phyloP scores from a whole-genome alignment of 306 rosid species.

The Glycine soja region DNA sequence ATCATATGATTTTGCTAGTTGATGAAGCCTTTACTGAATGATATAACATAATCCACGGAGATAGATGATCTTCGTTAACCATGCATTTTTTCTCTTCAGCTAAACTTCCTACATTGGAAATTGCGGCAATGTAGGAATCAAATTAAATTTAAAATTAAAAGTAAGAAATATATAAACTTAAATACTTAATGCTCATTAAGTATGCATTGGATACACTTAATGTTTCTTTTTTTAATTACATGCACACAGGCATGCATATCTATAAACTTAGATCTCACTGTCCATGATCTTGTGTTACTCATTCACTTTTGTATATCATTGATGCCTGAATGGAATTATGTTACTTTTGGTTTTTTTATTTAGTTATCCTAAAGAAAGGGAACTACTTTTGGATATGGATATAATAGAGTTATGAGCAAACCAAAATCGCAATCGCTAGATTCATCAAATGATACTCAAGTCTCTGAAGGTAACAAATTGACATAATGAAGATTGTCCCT shows the following conservation, averaged over 20 bases:
- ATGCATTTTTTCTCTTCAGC: conserved; percentile 59
- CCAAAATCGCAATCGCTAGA: conserved; percentile 72
- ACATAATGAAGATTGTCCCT: conserved; percentile 54
- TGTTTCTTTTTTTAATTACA: background rate
- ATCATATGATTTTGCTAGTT: conserved; percentile 22
- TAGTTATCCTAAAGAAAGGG: conserved; percentile 89
- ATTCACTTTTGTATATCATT: conserved; percentile 7
- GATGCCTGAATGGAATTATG: conserved; percentile 36
- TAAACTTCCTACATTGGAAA: conserved; percentile 92
- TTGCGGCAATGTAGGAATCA: conserved; percentile 90
- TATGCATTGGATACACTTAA: too few relatives aligned
- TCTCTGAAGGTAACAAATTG: conserved; percentile 69
- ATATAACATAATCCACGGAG: too few relatives aligned
- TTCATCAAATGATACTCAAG: conserved; percentile 68
- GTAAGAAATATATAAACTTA: too few relatives aligned
- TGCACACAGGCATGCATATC: background rate
- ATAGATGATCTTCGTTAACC: too few relatives aligned
- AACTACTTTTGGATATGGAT: conserved; percentile 92
- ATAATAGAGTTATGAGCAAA: conserved; percentile 63
- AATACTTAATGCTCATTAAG: too few relatives aligned
- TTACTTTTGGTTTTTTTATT: conserved; percentile 46
- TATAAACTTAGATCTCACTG: background rate
- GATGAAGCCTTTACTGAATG: too few relatives aligned
- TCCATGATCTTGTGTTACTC: conserved; percentile 9
- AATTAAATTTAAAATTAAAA: too few relatives aligned